Conservation (phyloP, 805 yeast genomes). For the Clavispora carvajalis region DNA sequence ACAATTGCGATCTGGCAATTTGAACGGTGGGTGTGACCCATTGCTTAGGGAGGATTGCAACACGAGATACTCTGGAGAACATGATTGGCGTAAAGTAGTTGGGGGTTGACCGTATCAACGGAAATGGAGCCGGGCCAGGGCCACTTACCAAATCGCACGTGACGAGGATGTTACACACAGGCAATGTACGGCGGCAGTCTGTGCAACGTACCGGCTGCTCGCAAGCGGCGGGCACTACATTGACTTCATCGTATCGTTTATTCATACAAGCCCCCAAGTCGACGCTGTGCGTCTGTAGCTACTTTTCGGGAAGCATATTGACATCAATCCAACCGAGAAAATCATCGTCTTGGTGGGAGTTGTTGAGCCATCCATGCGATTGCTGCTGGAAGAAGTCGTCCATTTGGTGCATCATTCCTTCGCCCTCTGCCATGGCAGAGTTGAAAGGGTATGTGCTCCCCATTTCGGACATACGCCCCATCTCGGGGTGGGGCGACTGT, state of each 20-base stretch:
- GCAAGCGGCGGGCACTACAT: too few species aligned
- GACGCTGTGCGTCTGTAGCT: too few species aligned
- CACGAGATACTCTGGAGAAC: constrained; percentile 13
- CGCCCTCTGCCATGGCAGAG: constrained; percentile 1
- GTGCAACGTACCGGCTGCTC: too few species aligned
- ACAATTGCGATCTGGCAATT: constrained; percentile 8
- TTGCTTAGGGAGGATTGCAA: constrained; percentile 7
- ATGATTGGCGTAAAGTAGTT: constrained; percentile 3
- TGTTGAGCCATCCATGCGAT: constrained; percentile 80
- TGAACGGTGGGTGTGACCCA: constrained; percentile 8
- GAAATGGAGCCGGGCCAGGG: background rate
- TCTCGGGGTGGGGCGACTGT: background rate
- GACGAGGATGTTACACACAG: background rate
- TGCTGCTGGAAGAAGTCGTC: constrained; percentile 74
- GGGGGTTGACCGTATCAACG: background rate
- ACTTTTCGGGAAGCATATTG: constrained; percentile 31
- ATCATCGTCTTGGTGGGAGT: constrained; percentile 63
- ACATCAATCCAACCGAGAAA: constrained; percentile 92
- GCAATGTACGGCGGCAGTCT: background rate
- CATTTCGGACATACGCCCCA: background rate
- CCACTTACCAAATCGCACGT: background rate
- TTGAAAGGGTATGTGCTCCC: constrained; percentile 4
- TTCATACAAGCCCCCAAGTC: too few species aligned
- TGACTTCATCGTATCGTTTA: too few species aligned
- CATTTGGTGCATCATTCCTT: constrained; percentile 29